phyloP scores from a whole-genome alignment of 1,284 basidiomycete species.

The Rhodotorula glutinis region DNA sequence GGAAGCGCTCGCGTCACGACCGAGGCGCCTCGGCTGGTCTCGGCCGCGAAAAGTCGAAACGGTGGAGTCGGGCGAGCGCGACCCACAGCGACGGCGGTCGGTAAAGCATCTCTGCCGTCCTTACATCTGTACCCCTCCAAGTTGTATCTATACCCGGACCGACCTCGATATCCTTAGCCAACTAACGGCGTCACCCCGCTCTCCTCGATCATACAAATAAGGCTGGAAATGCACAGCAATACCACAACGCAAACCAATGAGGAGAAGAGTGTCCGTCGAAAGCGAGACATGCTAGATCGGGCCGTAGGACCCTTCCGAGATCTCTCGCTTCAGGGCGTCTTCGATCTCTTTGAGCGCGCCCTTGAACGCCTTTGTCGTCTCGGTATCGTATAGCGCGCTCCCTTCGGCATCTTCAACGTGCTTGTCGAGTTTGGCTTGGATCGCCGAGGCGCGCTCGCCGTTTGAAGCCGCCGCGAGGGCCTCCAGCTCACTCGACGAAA shows the following conservation, averaged over 20 bases:
- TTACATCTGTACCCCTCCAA: too few relatives aligned
- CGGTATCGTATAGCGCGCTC: neutral
- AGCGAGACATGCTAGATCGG: too few relatives aligned
- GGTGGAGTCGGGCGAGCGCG: conserved; percentile 7
- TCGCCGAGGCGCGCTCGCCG: neutral
- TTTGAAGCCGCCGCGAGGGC: neutral
- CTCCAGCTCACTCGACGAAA: conserved; percentile 5
- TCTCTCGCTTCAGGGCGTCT: conserved; percentile 5
- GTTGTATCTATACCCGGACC: neutral
- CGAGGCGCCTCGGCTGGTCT: neutral
- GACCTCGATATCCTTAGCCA: neutral
- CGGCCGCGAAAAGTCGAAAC: neutral
- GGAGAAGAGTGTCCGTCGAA: too few relatives aligned
- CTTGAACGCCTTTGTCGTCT: conserved; percentile 3
- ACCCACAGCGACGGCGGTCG: neutral
- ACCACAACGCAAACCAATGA: too few relatives aligned
- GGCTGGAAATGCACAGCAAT: too few relatives aligned
- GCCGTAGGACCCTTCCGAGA: neutral
- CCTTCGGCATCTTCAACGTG: neutral
- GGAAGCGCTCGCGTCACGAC: neutral
- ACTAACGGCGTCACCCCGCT: neutral
- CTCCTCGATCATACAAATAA: too few relatives aligned
- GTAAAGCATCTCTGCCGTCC: neutral
- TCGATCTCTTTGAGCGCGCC: conserved; percentile 7
- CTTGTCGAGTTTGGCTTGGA: rapidly evolving